These are phyloP conservation scores for Dioscorea zingiberensis DNA, from an alignment of 106 monocot species.

Conservation along the genomic window DNA sequence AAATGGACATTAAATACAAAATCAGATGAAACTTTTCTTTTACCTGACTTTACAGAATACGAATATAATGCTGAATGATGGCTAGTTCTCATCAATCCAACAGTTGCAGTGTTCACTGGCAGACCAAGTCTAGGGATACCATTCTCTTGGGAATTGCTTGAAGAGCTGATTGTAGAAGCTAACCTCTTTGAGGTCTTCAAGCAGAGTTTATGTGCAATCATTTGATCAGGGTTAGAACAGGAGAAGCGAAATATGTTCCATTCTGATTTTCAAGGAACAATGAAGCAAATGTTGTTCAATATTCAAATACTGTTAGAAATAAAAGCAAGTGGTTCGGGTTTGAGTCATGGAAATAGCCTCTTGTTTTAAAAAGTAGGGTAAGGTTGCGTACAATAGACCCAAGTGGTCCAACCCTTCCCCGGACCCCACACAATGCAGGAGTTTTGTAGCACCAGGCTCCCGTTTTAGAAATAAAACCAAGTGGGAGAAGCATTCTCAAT, in stretches of 20 bases:
- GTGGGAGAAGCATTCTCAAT: background rate
- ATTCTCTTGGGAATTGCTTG: slow-evolving; percentile 1
- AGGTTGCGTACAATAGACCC: too few relatives aligned
- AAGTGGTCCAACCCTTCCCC: too few relatives aligned
- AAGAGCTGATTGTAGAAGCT: slow-evolving; percentile 1
- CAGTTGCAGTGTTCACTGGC: background rate
- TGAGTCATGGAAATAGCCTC: too few relatives aligned
- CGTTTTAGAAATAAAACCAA: background rate
- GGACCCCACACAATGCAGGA: too few relatives aligned
- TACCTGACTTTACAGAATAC: slow-evolving; percentile 14
- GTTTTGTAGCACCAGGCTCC: too few relatives aligned
- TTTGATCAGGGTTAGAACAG: slow-evolving; percentile 4
- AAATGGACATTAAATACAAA: background rate
- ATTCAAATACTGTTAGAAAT: background rate
- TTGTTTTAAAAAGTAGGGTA: too few relatives aligned
- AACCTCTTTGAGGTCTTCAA: background rate
- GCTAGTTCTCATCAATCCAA: slow-evolving; percentile 7
- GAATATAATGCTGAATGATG: slow-evolving; percentile 2
- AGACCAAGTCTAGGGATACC: background rate
- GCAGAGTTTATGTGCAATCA: slow-evolving; percentile 2
- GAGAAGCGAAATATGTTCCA: background rate
- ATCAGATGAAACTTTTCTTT: background rate
- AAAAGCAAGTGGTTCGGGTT: background rate
- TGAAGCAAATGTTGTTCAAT: background rate
- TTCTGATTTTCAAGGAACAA: background rate